A percentile compares a stretch with the other conserved stretches of the same genome.
Conservation (phyloP, 306 rosid species). For the barrel medic (Medicago truncatula) region DNA sequence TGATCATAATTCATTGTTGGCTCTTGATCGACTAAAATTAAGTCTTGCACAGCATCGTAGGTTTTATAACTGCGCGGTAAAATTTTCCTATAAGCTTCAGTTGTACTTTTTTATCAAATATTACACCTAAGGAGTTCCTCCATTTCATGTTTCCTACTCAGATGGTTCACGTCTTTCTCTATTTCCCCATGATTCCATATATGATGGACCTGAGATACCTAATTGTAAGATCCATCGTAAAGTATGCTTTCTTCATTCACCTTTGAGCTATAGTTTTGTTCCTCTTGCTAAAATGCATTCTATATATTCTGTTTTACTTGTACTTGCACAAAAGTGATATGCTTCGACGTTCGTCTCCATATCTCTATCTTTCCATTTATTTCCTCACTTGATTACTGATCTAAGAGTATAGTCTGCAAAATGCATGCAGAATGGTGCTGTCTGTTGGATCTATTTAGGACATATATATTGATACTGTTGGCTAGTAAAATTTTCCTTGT, state of each 20-base stretch:
- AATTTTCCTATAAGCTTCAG: slow-evolving; percentile 5
- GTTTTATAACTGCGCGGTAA: not conserved
- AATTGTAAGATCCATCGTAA: slow-evolving; percentile 8
- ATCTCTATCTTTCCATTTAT: not conserved
- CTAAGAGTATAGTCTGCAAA: not conserved
- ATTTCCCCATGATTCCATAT: not conserved
- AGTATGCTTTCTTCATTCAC: not conserved
- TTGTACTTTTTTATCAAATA: not conserved
- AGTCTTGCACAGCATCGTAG: not conserved
- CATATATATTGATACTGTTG: slow-evolving; percentile 21
- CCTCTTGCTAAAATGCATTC: slow-evolving; percentile 7
- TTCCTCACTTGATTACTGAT: slow-evolving; percentile 2
- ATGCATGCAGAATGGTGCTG: not conserved
- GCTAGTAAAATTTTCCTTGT: slow-evolving; percentile 8
- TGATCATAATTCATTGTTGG: not conserved
- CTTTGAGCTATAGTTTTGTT: slow-evolving; percentile 9
- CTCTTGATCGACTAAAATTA: not conserved
- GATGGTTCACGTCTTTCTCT: slow-evolving; percentile 6
- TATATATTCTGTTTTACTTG: slow-evolving; percentile 4
- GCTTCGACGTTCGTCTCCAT: slow-evolving; percentile 13
- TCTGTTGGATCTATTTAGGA: not conserved
- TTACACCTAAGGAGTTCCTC: slow-evolving; percentile 9
- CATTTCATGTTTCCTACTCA: not conserved
- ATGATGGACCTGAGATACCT: slow-evolving; percentile 5
- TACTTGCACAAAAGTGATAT: slow-evolving; percentile 8